A percentile compares a stretch with the other conserved stretches of the same genome.
Evolutionary conservation across 2,329 filamentous ascomycete species (phyloP).

Genomic region (Penicillium sp.): DNA sequence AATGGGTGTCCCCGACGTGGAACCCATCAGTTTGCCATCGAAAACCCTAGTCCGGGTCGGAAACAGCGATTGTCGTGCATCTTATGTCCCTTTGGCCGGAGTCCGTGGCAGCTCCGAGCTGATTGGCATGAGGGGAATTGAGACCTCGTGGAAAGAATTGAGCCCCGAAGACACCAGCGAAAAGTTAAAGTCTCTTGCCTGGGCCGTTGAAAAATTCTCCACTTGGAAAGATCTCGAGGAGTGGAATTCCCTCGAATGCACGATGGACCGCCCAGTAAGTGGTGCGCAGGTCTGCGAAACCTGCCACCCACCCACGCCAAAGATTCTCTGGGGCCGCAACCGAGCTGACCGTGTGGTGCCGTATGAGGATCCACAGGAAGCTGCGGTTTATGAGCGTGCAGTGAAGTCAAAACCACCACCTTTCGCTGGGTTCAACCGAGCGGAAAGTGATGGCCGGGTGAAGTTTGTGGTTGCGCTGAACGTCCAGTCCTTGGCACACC

Average conservation of each 20-base stretch:
- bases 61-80: conserved; percentile 25
- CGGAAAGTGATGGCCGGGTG: conserved; percentile 28
- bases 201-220: background rate
- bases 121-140: conserved; percentile 30
- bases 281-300: background rate
- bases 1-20: background rate
- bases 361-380: conserved; percentile 49
- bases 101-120: no score
- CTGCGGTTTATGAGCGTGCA: conserved; percentile 47
- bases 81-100: conserved; percentile 28
- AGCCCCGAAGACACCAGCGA: background rate
- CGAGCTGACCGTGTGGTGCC: conserved; percentile 33
- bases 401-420: conserved; percentile 46
- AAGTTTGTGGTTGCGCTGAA: conserved; percentile 39
- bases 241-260: background rate
- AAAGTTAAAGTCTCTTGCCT: background rate
- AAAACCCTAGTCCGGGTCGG: background rate
- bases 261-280: background rate
- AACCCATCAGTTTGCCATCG: no score
- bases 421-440: conserved; percentile 38
- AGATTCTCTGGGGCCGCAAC: conserved; percentile 28
- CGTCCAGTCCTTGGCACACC: conserved; percentile 35
- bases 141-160: conserved; percentile 6
- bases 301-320: background rate
- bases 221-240: conserved; percentile 9